Base-by-base conservation (phyloP, 2,329 filamentous ascomycete genomes). In the Botrytis medusae region DNA sequence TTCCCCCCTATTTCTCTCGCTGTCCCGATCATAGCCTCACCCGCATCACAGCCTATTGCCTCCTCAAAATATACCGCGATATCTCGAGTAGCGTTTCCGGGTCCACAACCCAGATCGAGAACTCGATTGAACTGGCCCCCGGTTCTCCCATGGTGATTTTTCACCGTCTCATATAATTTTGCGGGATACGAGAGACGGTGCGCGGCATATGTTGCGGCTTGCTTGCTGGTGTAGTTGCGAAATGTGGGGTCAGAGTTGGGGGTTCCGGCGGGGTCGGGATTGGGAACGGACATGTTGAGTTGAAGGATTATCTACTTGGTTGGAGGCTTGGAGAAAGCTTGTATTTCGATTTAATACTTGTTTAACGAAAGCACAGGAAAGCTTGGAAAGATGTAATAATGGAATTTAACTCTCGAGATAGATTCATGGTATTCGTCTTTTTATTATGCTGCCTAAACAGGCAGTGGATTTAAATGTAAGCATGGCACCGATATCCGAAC, bases 61-160 rank as follows among this genome's bases (percentile, higher is more conserved):
- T 74, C 69, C 40, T 78, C 70, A 62, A 82, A 81, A 14, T 71
- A 74, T 0, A 42, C 61, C 10, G 79, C 78, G 9, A 82, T 51
- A 71, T 77, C 77, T 16, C 78, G 73, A 3, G 79, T 81, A 18
- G 77, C 79, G 37, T 77, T 77, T 10, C 80, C 81, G 16, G 80
- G 79, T 2, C 80, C 80, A 73, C 79, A 81, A 12, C 80, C 80
- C 51, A 78, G 74, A 70, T 82, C 80, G 16, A 81, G 74, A 1
- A 80, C 60, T 34, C 77, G 32, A 62, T 77, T 60, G 70, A 77
- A 71, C 64, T 75, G 29, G 54, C 80, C 76, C 57, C 76, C 75
- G 4, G 74, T 77, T 22, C 71, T 48, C 16, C 71, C 57, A 61
- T 81, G 80, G 25, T 79, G 75, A 12, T 71, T 42, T 6, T 80